Base-by-base conservation (phyloP, 805 yeast species). In the Tetrapisispora nanseiensis region DNA sequence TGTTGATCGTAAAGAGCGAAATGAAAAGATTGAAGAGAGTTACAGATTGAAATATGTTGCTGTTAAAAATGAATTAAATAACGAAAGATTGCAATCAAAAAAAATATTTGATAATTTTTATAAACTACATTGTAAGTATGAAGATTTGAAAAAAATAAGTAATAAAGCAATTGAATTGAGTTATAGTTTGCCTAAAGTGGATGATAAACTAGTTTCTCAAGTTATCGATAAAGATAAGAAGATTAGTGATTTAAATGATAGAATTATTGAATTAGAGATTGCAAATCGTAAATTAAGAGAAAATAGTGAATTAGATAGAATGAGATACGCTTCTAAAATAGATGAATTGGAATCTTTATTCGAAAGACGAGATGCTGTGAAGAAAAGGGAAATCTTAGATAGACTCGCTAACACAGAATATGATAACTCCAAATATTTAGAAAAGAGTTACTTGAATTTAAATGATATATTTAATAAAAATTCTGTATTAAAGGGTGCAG, bases 41-140 rank as follows among this genome's bases (percentile, higher is more conserved):
- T 54, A 50, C 21, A 49, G 55, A 32, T 35, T 44, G 12, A 58
- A 62, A 34, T 65, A 65, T 37, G 40, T 47, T 5, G 44, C 52
- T 5, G 47, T 61, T 3, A 55, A 59, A 31, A 36, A 34, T 19
- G 69, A 65, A 38, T 54, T 65, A 30, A 54, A 60, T 6, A 39
- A 47, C 10, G 69, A 65, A 44, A 48, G 65, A 43, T 56, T 54
- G 41, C 62, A 62, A 34, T 54, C 62, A 5, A 61, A 63, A 40
- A 51, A 51, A 41, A 40, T 65, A 4, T 65, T 57, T 41, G 69
- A 66, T 41, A 60, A 66, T 11, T 65, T 58, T 37, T 61, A 56
- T 40, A 49, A 52, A 23, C 56, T 63, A 24, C 58, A 55, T 27
- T 46, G 49, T 15, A 65, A 58, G 44, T 61, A 65, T 46, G 62